Base-by-base conservation (phyloP, 1,284 basidiomycete genomes). In the Rhodotorula sp. region DNA sequence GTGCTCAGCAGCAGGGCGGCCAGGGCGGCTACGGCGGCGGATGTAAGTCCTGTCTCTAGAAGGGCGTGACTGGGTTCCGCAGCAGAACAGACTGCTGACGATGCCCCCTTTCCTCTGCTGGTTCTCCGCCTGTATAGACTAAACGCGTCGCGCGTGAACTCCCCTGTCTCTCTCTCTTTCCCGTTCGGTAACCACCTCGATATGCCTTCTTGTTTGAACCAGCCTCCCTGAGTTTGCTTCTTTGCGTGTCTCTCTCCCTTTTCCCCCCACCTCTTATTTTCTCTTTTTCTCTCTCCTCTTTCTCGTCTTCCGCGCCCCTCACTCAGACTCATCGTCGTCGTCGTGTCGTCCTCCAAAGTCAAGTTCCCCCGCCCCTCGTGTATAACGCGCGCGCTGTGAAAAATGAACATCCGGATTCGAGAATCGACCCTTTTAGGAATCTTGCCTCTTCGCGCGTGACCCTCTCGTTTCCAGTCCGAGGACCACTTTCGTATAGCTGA, bases 21-120 rank as follows among this genome's bases (percentile, higher is more conserved):
- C 70, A 69, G 59, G 67, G 67, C 30, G 71, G 72, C 55, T 73
- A 73, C 72, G 72, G 72, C 44, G 71, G 68, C 58, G 72, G 72
- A 60, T 68, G 63, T 63, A 20, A 59, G 63, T 62, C 24, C 7
- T 18, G 20, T 22, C 18, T 37, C 33, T 33, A 33, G 33, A 33
- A 33, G 33, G 33, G 33, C n/a, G n/a, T 20, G 48, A 22, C 24
- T 45, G 18, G 30, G n/a, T 12, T 14, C 8, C 44, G 2, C 20
- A 37, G 33, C 33, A 33, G 33, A 7, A 7, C 7, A 33, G 33
- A 33, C 4, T 33, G 7, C 33, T 33, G 33, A 33, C 33, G 33
- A 7, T 33, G 7, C 33, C 15, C 49, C 30, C 48, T n/a, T 15
- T 1, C 33, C 24, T 33, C 6, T 7, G 3, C 12, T n/a, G n/a